Evolutionary conservation across 441 rosid genomes (phyloP), one percentile per base, ranked within the genome.

Genomic region (Hura crepitans): DNA sequence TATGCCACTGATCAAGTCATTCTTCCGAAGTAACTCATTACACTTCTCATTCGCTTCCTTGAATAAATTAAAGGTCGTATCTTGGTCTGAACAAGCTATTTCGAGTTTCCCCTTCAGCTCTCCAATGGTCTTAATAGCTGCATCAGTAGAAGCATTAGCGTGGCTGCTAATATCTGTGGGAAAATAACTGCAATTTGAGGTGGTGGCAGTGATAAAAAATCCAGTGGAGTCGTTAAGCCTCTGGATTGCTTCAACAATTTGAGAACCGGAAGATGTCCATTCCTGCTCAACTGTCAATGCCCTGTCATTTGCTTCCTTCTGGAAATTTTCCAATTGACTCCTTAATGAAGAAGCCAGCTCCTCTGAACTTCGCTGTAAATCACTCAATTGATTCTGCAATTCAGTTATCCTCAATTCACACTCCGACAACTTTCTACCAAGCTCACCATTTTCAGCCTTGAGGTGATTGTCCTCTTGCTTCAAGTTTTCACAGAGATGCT

Each of bases 41-140:
- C 68, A 82, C 71, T 84, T 87, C 78, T 82, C 89, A 70, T 78
- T 82, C 74, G 81, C 81, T 75, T 89, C 90, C 69, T 81, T 73
- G 67, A 71, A 67, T 56, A 71, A 56, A 72, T 65, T 81, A 49
- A 65, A 66, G 73, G 88, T 50, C 65, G 82, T 72, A 74, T 87
- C 89, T 65, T 75, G 81, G 62, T 80, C 90, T 15, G 70, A 71
- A 65, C 51, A 45, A 74, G 81, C 85, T 75, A 69, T 83, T 80
- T 81, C 87, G 31, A 89, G 75, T 78, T 89, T 89, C 84, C 75
- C 83, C 81, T 74, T 84, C 75, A 93, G 79, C 76, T 83, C 85
- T 64, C 71, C 80, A 65, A 93, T 89, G 71, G 82, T 72, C 69
- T 84, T 75, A 68, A 86, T 76, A 71, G 90, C 87, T 73, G 85